phyloP scores from a whole-genome alignment of 306 rosid species.

The Sicyos edulis region DNA sequence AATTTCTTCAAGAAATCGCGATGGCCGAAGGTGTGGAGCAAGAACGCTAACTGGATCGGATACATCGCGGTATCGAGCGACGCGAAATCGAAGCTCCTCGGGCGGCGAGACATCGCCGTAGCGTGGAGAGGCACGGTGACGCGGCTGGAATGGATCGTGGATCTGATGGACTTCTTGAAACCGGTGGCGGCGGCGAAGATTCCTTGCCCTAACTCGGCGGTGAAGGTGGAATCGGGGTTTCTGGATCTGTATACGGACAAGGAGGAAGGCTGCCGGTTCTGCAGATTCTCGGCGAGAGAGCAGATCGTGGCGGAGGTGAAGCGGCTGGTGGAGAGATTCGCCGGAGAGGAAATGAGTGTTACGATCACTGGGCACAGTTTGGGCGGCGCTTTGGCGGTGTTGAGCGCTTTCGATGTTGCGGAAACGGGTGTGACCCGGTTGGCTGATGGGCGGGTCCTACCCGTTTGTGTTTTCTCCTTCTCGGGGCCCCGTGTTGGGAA shows the following conservation, averaged over 20 bases:
- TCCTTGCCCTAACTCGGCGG: conserved; percentile 47
- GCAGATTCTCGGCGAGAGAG: conserved; percentile 66
- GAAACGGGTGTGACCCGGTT: conserved; percentile 51
- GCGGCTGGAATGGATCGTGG: conserved; percentile 58
- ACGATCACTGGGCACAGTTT: conserved; percentile 82
- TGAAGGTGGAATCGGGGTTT: conserved; percentile 72
- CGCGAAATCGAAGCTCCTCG: conserved; percentile 31
- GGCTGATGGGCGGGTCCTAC: conserved; percentile 34
- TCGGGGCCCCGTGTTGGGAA: conserved; percentile 92
- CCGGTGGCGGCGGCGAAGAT: conserved; percentile 37
- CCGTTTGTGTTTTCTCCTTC: conserved; percentile 51
- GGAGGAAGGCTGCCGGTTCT: conserved; percentile 43
- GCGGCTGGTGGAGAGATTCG: conserved; percentile 37
- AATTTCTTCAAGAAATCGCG: conserved; percentile 36
- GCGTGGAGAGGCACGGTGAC: conserved; percentile 88
- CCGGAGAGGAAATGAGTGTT: conserved; percentile 52
- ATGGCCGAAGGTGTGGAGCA: conserved; percentile 74
- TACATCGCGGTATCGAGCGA: conserved; percentile 41
- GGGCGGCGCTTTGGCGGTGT: conserved; percentile 52
- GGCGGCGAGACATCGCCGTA: conserved; percentile 59
- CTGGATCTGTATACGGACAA: conserved; percentile 66
- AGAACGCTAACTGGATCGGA: conserved; percentile 73
- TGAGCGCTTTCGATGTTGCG: conserved; percentile 59
- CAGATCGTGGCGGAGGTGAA: conserved; percentile 55
- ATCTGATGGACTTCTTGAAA: conserved; percentile 51